phyloP scores from a whole-genome alignment of 1,284 basidiomycete genomes.

The Macrocybe sp. region DNA sequence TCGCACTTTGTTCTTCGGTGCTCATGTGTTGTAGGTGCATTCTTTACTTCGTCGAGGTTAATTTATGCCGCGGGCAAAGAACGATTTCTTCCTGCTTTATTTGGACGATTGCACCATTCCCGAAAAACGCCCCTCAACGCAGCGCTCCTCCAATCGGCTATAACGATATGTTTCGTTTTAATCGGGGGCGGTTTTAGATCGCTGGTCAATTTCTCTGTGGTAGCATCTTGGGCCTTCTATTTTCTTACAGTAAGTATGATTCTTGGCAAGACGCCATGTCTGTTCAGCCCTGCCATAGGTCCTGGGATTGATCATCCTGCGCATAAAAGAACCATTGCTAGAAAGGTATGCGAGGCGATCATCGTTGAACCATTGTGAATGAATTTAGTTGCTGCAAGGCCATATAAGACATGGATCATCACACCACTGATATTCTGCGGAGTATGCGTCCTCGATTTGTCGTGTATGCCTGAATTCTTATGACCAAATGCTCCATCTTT shows the following conservation, averaged over 20 bases:
- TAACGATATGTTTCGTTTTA: slow-evolving; percentile 76
- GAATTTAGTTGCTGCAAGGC: slow-evolving; percentile 38
- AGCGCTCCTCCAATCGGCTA: slow-evolving; percentile 66
- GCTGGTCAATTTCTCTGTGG: slow-evolving; percentile 84
- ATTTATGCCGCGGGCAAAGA: slow-evolving; percentile 89
- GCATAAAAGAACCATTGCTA: slow-evolving; percentile 88
- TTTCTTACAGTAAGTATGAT: slow-evolving; percentile 70
- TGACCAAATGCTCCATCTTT: slow-evolving; percentile 11
- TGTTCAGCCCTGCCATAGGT: slow-evolving; percentile 43
- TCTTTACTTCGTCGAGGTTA: slow-evolving; percentile 81
- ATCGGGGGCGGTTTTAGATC: slow-evolving; percentile 87
- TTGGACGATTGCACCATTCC: slow-evolving; percentile 69
- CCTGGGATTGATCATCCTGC: slow-evolving; percentile 81
- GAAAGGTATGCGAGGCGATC: slow-evolving; percentile 49
- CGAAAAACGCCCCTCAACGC: slow-evolving; percentile 86
- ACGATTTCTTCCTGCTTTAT: slow-evolving; percentile 80
- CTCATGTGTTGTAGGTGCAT: slow-evolving; percentile 45
- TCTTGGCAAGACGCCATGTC: neutral
- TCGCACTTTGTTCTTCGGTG: slow-evolving; percentile 6
- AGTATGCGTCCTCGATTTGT: slow-evolving; percentile 39
- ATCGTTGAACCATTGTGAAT: neutral
- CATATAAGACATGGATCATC: slow-evolving; percentile 87
- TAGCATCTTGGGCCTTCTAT: slow-evolving; percentile 89
- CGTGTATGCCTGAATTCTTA: neutral
- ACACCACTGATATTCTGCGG: slow-evolving; percentile 91